Evolutionary conservation across 495 filamentous ascomycete species (phyloP).

Genomic region (Talaromyces liani): DNA sequence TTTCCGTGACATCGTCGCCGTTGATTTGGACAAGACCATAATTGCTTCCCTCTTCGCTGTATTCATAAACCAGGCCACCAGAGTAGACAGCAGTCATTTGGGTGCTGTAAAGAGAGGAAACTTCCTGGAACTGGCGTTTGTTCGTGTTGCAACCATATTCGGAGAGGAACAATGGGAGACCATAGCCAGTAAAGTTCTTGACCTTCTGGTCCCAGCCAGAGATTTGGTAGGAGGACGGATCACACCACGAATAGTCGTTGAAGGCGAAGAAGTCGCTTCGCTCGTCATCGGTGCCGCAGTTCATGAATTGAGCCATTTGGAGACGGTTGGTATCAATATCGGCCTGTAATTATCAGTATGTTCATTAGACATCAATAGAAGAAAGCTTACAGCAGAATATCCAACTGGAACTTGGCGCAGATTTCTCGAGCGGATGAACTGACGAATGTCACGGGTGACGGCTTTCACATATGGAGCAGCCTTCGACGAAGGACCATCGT

Average conservation of each 20-base stretch:
- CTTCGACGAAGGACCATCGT: conserved; percentile 65
- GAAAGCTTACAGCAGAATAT: conserved; percentile 61
- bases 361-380: no score
- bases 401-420: conserved; percentile 82
- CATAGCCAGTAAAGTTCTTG: conserved; percentile 81
- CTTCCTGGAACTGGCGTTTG: conserved; percentile 73
- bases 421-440: conserved; percentile 68
- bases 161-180: conserved; percentile 88
- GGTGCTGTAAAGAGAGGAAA: conserved; percentile 67
- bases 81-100: conserved; percentile 92
- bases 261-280: conserved; percentile 94
- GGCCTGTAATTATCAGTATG: conserved; percentile 16
- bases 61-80: conserved; percentile 94
- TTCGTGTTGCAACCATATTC: conserved; percentile 88
- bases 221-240: conserved; percentile 62
- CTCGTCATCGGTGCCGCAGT: conserved; percentile 82
- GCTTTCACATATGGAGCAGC: conserved; percentile 89
- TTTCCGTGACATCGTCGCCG: conserved; percentile 45
- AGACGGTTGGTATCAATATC: conserved; percentile 81
- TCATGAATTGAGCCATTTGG: conserved; percentile 88
- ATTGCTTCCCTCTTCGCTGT: conserved; percentile 65
- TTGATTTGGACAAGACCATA: conserved; percentile 74
- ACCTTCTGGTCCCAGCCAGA: conserved; percentile 93
- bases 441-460: conserved; percentile 82
- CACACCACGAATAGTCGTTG: conserved; percentile 98